Base-by-base conservation (phyloP, 2,329 filamentous ascomycete genomes). In the Elsinoe necatrix region DNA sequence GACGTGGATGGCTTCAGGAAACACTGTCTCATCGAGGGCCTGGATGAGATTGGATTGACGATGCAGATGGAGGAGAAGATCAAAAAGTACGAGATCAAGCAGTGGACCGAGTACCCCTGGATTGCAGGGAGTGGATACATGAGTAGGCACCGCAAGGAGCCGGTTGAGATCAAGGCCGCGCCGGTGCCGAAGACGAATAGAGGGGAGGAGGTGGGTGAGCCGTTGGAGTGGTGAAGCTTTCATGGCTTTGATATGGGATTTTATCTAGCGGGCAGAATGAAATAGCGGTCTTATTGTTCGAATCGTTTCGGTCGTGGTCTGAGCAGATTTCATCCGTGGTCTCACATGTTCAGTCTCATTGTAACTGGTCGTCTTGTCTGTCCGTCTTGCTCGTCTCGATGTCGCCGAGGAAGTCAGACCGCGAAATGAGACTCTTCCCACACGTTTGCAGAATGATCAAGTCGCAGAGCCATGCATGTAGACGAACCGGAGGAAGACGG, bases 31-130 rank as follows among this genome's bases (percentile, higher is more conserved):
- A 72, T 95, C 66, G 95, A 97, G 68, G 92, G 92, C 0, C 82
- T 97, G 8, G 92, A 97, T 69, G 93, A 97, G 65, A 97, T 97
- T 66, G 92, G 92, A 34, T 75, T 97, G 61, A 97, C 92, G 4
- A 89, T 96, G 79, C 88, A 95, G 74, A 81, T 88, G 74, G 90
- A 93, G 62, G 86, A 90, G 60, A 90, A 95, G 79, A 96, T 97
- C 68, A 75, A 80, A 58, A 80, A 79, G 59, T 95, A 93, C 66
- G 92, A 97, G 81, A 75, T 76, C 65, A 85, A 84, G 72, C 82
- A 90, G 69, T 86, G 86, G 8, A 72, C 78, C 54, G 81, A 89
- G 60, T 95, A 88, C 20, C 92, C 93, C 2, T 97, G 92, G 92
- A 75, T 97, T 62, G 89, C 96, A 67, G 93, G 92, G 31, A 84